phyloP scores from a whole-genome alignment of 139 green algal species.

The Nannochloris sp. region DNA sequence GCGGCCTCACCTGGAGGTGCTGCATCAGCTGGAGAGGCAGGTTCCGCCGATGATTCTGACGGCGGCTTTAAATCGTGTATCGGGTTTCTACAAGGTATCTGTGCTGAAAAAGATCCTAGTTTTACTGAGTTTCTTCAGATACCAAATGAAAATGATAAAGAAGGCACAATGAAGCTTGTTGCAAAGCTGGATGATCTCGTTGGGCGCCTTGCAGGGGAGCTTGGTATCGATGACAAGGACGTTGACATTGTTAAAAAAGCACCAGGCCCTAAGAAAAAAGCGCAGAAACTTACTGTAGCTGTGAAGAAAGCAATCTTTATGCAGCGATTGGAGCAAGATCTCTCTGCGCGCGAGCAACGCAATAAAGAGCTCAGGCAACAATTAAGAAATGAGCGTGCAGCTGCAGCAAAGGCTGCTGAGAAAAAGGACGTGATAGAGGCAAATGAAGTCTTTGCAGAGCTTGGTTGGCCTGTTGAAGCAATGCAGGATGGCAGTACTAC shows the following conservation, averaged over 20 bases:
- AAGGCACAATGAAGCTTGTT: too few relatives aligned
- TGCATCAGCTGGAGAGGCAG: too few relatives aligned
- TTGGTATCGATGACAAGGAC: not conserved
- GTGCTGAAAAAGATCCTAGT: too few relatives aligned
- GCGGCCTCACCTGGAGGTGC: too few relatives aligned
- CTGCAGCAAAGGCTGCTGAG: not conserved
- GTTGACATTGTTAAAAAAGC: not conserved
- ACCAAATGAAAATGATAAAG: too few relatives aligned
- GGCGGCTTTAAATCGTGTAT: too few relatives aligned
- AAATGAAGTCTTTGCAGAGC: not conserved
- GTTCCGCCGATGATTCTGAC: too few relatives aligned
- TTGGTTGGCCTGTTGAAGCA: not conserved
- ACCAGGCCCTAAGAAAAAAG: not conserved
- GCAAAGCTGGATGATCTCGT: not conserved
- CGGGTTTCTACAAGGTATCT: too few relatives aligned
- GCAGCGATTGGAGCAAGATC: not conserved
- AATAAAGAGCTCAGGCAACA: not conserved
- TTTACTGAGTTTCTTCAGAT: too few relatives aligned
- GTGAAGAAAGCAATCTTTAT: not conserved
- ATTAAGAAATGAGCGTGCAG: not conserved
- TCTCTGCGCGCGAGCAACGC: not conserved
- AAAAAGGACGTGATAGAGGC: not conserved
- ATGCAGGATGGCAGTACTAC: too few relatives aligned
- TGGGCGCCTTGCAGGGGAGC: not conserved
- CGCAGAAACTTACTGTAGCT: not conserved